Evolutionary conservation across 306 rosid genomes (phyloP).

Genomic region (Prunus dulcis): DNA sequence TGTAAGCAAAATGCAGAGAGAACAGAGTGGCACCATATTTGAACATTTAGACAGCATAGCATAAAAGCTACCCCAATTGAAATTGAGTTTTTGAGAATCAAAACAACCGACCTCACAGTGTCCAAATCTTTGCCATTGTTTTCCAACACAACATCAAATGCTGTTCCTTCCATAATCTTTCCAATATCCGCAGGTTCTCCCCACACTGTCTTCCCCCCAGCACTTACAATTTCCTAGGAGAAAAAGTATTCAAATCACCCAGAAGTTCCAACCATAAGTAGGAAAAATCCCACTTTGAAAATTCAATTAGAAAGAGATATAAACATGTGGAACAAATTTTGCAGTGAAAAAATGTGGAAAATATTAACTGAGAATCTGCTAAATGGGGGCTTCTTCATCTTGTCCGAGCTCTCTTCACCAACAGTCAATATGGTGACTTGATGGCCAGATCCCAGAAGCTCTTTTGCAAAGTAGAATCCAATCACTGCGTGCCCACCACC

Average conservation of each 20-base stretch:
- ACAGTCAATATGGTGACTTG: constrained; percentile 75
- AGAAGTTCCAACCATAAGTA: not conserved
- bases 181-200: constrained; percentile 76
- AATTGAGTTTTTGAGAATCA: not conserved
- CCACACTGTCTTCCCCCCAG: constrained; percentile 83
- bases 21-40: not conserved
- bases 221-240: constrained; percentile 73
- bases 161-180: constrained; percentile 55
- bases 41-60: not conserved
- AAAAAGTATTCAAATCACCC: not conserved
- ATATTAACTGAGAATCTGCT: constrained; percentile 70
- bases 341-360: not conserved
- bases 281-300: not conserved
- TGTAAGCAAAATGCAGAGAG: too few relatives aligned
- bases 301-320: constrained; percentile 39
- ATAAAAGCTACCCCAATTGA: not conserved
- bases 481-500: constrained; percentile 88
- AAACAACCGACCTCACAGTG: constrained; percentile 55
- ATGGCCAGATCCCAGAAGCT: constrained; percentile 79
- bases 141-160: constrained; percentile 88
- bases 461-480: constrained; percentile 84
- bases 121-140: constrained; percentile 96
- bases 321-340: not conserved
- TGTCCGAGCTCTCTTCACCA: constrained; percentile 78
- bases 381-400: constrained; percentile 93